Conservation (phyloP, 2,329 filamentous ascomycete genomes). For the Calonectria naviculata region DNA sequence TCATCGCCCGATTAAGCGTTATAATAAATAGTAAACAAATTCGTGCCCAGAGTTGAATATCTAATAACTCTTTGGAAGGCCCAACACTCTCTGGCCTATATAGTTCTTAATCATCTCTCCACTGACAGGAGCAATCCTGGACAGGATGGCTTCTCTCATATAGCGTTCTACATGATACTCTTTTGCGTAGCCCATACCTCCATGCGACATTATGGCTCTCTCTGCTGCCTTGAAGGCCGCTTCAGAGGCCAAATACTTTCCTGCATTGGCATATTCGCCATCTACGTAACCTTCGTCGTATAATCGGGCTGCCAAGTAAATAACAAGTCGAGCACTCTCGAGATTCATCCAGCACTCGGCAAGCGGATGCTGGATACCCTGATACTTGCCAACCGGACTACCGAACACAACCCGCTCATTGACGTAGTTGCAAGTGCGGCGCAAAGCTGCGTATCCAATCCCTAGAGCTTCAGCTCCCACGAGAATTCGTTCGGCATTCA, state of each 20-base stretch:
- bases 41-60: no score
- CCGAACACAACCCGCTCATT: conserved; percentile 24
- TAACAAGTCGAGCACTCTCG: conserved; percentile 26
- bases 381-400: conserved; percentile 18
- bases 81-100: conserved; percentile 14
- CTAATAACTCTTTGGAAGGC: conserved; percentile 19
- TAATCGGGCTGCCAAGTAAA: conserved; percentile 22
- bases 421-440: conserved; percentile 16
- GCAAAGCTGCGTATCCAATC: conserved; percentile 20
- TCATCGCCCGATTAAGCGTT: no score
- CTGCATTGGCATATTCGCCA: conserved; percentile 25
- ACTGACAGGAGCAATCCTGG: conserved; percentile 20
- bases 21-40: no score
- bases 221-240: conserved; percentile 22
- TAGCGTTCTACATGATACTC: conserved; percentile 27
- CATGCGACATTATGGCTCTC: conserved; percentile 22
- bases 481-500: conserved; percentile 29
- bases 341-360: conserved; percentile 30
- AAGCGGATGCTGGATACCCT: conserved; percentile 26
- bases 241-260: conserved; percentile 22
- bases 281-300: conserved; percentile 16
- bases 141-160: conserved; percentile 9
- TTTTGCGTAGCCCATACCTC: conserved; percentile 24
- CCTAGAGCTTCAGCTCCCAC: conserved; percentile 20
- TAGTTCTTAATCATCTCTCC: conserved; percentile 29